phyloP scores from a whole-genome alignment of 257 asterid genomes.

The Ilex asprella region DNA sequence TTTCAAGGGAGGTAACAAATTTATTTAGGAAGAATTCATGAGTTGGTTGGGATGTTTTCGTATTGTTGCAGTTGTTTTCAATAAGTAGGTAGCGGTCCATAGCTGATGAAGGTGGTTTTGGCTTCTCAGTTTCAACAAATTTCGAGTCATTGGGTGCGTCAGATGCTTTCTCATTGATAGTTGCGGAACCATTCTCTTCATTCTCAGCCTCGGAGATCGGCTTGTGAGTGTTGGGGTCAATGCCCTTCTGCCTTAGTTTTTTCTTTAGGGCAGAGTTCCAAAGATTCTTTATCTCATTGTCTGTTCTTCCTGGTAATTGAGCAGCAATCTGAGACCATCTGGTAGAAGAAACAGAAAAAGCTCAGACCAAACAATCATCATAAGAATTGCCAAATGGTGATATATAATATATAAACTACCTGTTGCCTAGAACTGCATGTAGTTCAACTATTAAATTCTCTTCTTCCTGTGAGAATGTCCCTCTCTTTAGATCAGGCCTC shows the following conservation, averaged over 20 bases:
- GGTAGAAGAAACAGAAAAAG: neutral
- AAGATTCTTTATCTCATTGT: slow-evolving; percentile 47
- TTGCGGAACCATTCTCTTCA: slow-evolving; percentile 8
- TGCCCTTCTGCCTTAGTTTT: slow-evolving; percentile 40
- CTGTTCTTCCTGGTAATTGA: slow-evolving; percentile 56
- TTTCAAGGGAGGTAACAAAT: slow-evolving; percentile 41
- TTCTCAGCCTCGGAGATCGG: slow-evolving; percentile 29
- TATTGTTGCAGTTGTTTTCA: slow-evolving; percentile 8
- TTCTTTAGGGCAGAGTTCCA: slow-evolving; percentile 57
- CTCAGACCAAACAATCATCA: neutral
- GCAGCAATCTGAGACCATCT: slow-evolving; percentile 62
- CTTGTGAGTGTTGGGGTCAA: slow-evolving; percentile 50
- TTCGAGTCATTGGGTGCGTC: slow-evolving; percentile 11
- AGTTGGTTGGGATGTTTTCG: slow-evolving; percentile 11
- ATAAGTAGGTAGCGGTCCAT: neutral
- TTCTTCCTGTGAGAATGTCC: neutral
- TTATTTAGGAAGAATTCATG: slow-evolving; percentile 69
- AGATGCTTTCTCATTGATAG: slow-evolving; percentile 12
- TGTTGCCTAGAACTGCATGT: slow-evolving; percentile 2
- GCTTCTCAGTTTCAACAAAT: neutral
- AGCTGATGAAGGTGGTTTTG: neutral
- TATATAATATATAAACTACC: neutral
- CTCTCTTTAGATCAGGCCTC: slow-evolving; percentile 4
- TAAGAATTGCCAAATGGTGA: neutral
- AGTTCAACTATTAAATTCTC: slow-evolving; percentile 2